Conservation (phyloP, 2,329 filamentous ascomycete genomes). For the Diplodia scrobiculata region DNA sequence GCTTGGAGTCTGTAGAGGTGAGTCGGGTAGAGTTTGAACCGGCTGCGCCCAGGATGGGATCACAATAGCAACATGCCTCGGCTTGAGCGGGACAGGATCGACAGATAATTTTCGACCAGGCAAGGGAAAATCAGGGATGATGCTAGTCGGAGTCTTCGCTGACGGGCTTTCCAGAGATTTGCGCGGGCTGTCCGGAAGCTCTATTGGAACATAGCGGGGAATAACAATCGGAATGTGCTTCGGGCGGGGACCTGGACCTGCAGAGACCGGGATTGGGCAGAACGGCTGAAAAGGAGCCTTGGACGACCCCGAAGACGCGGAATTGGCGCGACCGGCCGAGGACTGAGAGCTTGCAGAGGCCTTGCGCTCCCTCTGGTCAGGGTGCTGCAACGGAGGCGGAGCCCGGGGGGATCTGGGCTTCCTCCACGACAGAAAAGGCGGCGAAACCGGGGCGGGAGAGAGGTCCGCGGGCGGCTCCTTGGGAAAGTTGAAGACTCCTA, state of each 20-base stretch:
- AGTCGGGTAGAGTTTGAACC: slow-evolving; percentile 44
- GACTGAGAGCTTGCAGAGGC: slow-evolving; percentile 36
- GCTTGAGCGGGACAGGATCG: slow-evolving; percentile 39
- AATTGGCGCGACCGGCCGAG: slow-evolving; percentile 14
- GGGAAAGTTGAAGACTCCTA: slow-evolving; percentile 45
- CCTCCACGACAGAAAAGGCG: slow-evolving; percentile 40
- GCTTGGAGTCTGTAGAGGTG: slow-evolving; percentile 38
- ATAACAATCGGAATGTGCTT: slow-evolving; percentile 52
- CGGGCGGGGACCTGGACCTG: slow-evolving; percentile 37
- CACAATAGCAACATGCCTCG: slow-evolving; percentile 55
- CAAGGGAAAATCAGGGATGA: slow-evolving; percentile 37
- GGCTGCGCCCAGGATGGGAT: slow-evolving; percentile 52
- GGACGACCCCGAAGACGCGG: neutral
- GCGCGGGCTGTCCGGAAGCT: slow-evolving; percentile 44
- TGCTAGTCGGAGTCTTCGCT: slow-evolving; percentile 39
- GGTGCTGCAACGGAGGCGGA: slow-evolving; percentile 35
- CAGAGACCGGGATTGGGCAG: slow-evolving; percentile 34
- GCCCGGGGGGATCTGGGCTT: slow-evolving; percentile 38
- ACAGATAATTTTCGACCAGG: slow-evolving; percentile 39
- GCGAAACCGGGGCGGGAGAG: slow-evolving; percentile 7
- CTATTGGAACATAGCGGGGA: slow-evolving; percentile 46
- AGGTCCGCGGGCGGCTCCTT: slow-evolving; percentile 28
- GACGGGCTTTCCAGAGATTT: slow-evolving; percentile 41
- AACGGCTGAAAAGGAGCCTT: slow-evolving; percentile 1
- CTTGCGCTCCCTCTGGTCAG: slow-evolving; percentile 36